Base-by-base conservation (phyloP, 192 early-diverging fungal species). In the Oehlia diaphana region DNA sequence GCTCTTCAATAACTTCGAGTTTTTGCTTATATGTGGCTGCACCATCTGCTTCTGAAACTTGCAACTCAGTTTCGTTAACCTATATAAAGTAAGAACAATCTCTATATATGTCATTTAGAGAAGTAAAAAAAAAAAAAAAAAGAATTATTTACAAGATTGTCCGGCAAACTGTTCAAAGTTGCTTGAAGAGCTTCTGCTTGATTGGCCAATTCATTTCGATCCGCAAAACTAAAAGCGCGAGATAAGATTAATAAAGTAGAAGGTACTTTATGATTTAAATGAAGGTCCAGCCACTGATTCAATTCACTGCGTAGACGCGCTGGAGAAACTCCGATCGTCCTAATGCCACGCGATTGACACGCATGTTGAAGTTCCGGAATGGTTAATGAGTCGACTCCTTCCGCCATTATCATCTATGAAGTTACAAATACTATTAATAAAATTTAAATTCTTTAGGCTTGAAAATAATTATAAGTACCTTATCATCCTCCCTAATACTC, bases 201-300 rank as follows among this genome's bases (percentile, higher is more conserved):
- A 35, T 81, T 81, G 28, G 81, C 79, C 16, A 78, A 84, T 83
- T 88, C 88, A 21, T 80, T 87, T 31, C 82, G 84, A 68, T 91
- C 89, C 26, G 91, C 89, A 82, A 93, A 90, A 72, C 91, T 88
- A 74, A 99, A 96, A 9, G 96, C 96, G 13, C 96, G 92, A 37
- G 94, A 95, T 61, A 99, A 86, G 75, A 99, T 92, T 82, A 99
- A 87, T 9, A 99, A 88, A 14, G 93, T 93, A 21, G 94, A 94
- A 50, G 97, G 97, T 61, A 99, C 91, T 76, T 96, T 93, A 83
- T 97, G 94, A 47, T 92, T 91, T 69, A 99, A 79, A 82, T 98
- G 95, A 82, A 99, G 90, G 69, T 98, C 96, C 62, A 99, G 85
- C 97, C 97, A 99, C 82, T 99, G 97, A 61, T 84, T 79, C 71